Evolutionary conservation across 176 grass and related monocot species (phyloP).

Genomic region (Raddia guianensis): DNA sequence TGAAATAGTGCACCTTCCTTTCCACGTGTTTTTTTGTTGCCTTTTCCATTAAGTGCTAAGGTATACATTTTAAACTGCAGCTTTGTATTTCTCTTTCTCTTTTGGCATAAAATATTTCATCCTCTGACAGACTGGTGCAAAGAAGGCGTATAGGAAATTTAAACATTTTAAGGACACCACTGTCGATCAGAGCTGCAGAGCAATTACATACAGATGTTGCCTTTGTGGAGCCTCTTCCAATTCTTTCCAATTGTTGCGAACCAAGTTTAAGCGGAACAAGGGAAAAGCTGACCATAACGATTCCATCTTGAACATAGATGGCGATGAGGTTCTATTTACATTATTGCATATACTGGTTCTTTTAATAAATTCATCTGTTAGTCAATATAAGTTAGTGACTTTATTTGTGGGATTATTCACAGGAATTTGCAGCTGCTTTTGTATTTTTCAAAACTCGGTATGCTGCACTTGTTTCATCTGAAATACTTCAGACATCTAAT

Average conservation of each 20-base stretch:
- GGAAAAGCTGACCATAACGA: conserved; percentile 43
- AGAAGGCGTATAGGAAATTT: conserved; percentile 71
- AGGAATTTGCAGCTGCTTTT: conserved; percentile 87
- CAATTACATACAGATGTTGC: conserved; percentile 61
- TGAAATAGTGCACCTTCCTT: neutral
- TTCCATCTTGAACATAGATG: conserved; percentile 41
- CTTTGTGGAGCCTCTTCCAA: conserved; percentile 64
- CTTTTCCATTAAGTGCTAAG: neutral
- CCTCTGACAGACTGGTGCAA: conserved; percentile 64
- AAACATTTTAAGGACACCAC: conserved; percentile 52
- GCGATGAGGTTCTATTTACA: conserved; percentile 56
- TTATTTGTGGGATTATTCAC: conserved; percentile 27
- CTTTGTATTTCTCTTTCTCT: neutral
- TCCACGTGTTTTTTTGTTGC: neutral
- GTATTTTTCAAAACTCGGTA: conserved; percentile 95
- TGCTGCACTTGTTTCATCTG: conserved; percentile 78
- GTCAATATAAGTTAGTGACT: conserved; percentile 26
- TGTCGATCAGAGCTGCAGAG: conserved; percentile 53
- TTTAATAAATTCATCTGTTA: conserved; percentile 21
- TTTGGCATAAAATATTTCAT: conserved; percentile 24
- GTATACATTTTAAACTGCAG: neutral
- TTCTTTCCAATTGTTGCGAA: conserved; percentile 60
- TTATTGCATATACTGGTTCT: conserved; percentile 17
- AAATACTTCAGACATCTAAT: conserved; percentile 84
- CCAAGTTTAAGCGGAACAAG: conserved; percentile 45